Base-by-base conservation (phyloP, 148 eudicot genomes). In the Drosera capensis region DNA sequence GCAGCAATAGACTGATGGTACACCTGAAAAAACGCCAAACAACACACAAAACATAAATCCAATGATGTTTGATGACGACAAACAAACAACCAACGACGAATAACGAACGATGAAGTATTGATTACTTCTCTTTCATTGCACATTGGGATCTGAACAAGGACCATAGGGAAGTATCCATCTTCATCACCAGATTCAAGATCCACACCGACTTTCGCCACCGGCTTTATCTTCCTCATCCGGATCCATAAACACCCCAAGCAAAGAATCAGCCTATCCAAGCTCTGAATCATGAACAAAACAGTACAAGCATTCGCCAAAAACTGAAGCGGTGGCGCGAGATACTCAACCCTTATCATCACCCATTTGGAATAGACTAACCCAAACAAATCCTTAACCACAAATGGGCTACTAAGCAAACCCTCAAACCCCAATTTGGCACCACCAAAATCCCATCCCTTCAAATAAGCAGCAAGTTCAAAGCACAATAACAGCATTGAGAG, bases 91-190 rank as follows among this genome's bases (percentile, higher is more conserved):
- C 13, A 45, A 2, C 2, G 31, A 31, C 30, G 45, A 44, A 25
- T 35, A 25, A 51, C 36, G 47, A 43, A 43, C 37, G 29, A 18
- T 4, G 23, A 7, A 2, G 30, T 2, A 20, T 40, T 18, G 14
- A 3, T 56, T 70, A 85, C 99, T 95, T 90, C 99, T 57, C 66
- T 74, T 58, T 90, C 97, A 59, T 90, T 90, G 57, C 95, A 80
- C 96, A 86, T 86, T 15, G 96, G 97, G 71, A 90, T 90, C 78
- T 90, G 99, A 58, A 85, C 93, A 59, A 90, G 80, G 41, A 90
- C 99, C 95, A 85, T 80, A 14, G 99, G 99, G 50, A 73, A 90
- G 57, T 53, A 90, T 3, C 80, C 95, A 20, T 43, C 60, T 0
- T 47, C 60, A 31, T 74, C 87, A 5, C 82, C 95, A 26, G 68